Evolutionary conservation across 2,329 filamentous ascomycete genomes (phyloP).

Genomic region (Fonsecaea monophora): DNA sequence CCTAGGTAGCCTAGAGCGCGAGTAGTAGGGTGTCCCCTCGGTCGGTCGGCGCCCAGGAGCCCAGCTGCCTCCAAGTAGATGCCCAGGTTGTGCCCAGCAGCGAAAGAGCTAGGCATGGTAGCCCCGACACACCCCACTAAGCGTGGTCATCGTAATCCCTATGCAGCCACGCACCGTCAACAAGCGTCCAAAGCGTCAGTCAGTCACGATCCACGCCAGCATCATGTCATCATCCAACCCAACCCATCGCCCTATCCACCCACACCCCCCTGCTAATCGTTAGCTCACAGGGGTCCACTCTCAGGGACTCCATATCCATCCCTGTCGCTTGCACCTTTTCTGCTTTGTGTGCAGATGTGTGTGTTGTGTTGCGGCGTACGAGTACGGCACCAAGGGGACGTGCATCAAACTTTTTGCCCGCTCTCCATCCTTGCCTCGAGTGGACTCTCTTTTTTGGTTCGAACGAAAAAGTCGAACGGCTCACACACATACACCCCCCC

Average conservation of each 20-base stretch:
- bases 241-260: conserved; percentile 2
- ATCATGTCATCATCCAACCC: conserved; percentile 24
- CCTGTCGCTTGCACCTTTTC: conserved; percentile 7
- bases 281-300: conserved; percentile 11
- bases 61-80: background rate
- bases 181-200: conserved; percentile 4
- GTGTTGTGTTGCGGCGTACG: conserved; percentile 17
- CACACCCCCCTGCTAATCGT: conserved; percentile 9
- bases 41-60: conserved; percentile 1
- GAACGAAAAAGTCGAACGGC: conserved; percentile 1
- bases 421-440: conserved; percentile 6
- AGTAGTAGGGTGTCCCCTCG: background rate
- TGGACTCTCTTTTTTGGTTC: conserved; percentile 1
- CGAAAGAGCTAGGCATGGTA: too few species aligned
- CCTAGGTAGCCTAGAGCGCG: too few species aligned
- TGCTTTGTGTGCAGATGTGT: conserved; percentile 4
- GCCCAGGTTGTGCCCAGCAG: background rate
- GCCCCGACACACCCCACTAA: conserved; percentile 11
- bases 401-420: conserved; percentile 26
- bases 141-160: conserved; percentile 17
- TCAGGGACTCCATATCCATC: background rate
- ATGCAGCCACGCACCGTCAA: conserved; percentile 23
- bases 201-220: conserved; percentile 15
- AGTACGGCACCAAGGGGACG: conserved; percentile 17
- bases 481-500: background rate